A percentile compares a stretch with the other conserved stretches of the same genome.
phyloP scores from a whole-genome alignment of 495 filamentous ascomycete genomes.

The Letharia lupina region DNA sequence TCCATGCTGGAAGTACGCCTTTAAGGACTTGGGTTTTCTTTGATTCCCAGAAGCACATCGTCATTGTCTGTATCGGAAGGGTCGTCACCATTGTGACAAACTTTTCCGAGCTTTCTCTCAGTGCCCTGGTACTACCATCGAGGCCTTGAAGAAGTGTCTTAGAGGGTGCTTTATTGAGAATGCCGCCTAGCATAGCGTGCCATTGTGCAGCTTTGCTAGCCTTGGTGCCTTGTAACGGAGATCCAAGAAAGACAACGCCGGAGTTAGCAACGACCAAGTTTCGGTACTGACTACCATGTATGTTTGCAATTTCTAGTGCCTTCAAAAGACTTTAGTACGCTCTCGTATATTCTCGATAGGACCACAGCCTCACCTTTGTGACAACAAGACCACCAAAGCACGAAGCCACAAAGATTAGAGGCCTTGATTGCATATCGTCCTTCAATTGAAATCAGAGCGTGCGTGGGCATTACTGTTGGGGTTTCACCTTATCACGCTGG shows the following conservation, averaged over 20 bases:
- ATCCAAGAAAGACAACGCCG: neutral
- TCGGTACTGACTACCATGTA: neutral
- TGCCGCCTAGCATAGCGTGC: neutral
- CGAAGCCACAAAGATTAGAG: neutral
- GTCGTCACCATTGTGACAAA: neutral
- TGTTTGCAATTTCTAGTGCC: neutral
- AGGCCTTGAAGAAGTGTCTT: conserved; percentile 3
- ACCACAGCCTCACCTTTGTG: neutral
- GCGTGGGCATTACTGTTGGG: neutral
- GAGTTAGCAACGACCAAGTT: neutral
- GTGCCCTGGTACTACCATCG: conserved; percentile 4
- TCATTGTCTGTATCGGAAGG: neutral
- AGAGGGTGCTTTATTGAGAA: neutral
- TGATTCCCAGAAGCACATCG: conserved; percentile 1
- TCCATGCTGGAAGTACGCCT: neutral
- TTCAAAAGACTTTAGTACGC: neutral
- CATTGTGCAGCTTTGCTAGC: neutral
- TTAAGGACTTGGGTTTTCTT: neutral
- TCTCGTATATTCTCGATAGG: neutral
- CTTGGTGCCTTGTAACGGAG: neutral
- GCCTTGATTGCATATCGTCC: neutral
- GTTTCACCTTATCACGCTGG: neutral
- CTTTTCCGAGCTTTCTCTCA: neutral
- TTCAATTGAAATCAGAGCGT: neutral
- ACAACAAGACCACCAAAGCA: neutral